Conservation (phyloP, 176 grass and related monocot genomes). For the Thinopyrum elongatum region DNA sequence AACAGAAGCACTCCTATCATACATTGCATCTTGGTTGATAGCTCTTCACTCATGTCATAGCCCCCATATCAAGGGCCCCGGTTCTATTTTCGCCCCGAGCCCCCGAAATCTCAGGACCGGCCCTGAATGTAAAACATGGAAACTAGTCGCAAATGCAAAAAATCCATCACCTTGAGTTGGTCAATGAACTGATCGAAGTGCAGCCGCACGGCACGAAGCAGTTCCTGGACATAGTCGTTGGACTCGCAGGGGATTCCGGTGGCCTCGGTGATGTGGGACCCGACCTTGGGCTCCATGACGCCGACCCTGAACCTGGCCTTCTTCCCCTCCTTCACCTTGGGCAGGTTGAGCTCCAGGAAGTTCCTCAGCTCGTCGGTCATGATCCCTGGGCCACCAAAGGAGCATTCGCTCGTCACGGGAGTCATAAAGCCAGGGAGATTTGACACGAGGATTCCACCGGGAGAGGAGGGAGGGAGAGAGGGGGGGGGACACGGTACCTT, state of each 20-base stretch:
- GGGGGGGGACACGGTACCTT: constrained; percentile 28
- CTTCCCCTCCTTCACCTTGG: constrained; percentile 65
- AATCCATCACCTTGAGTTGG: constrained; percentile 62
- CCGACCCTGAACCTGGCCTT: constrained; percentile 76
- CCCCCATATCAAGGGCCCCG: too few species aligned
- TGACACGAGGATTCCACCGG: neutral
- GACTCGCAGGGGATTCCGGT: constrained; percentile 77
- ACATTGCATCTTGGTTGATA: too few species aligned
- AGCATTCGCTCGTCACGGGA: neutral
- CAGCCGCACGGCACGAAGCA: constrained; percentile 69
- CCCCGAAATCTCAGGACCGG: too few species aligned
- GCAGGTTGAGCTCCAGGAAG: constrained; percentile 77
- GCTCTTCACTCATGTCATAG: too few species aligned
- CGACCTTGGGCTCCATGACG: constrained; percentile 67
- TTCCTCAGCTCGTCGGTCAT: constrained; percentile 81
- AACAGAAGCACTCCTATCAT: too few species aligned
- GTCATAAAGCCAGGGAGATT: neutral
- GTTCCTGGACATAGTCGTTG: constrained; percentile 69
- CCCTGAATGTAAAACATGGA: neutral
- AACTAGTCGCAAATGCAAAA: neutral
- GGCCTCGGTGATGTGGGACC: constrained; percentile 68
- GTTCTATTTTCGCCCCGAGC: too few species aligned
- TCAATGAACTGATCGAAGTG: constrained; percentile 66
- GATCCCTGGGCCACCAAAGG: constrained; percentile 40
- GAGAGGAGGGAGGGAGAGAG: neutral